A percentile compares a stretch with the other conserved stretches of the same genome.
These are phyloP conservation scores for Hypsizygus ulmarius DNA, from an alignment of 1,284 basidiomycete genomes.

Conservation along the genomic window DNA sequence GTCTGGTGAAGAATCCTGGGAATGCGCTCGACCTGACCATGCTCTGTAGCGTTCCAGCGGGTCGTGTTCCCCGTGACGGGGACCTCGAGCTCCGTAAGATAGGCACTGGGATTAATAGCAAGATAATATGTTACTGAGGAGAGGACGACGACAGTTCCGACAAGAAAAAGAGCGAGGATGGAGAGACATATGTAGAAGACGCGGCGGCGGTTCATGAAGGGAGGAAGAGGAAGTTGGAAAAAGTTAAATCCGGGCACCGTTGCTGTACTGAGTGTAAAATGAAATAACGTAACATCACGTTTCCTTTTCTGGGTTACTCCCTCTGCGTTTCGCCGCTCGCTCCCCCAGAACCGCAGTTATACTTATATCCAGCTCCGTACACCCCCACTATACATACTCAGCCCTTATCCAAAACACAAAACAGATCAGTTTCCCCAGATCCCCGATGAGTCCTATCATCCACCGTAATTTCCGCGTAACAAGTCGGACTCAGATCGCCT, in stretches of 20 bases:
- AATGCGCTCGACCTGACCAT: conserved; percentile 67
- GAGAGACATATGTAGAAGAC: conserved; percentile 69
- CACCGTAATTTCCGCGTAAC: too few relatives aligned
- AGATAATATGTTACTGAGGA: conserved; percentile 91
- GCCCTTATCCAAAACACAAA: too few relatives aligned
- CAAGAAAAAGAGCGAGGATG: conserved; percentile 80
- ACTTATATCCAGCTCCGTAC: too few relatives aligned
- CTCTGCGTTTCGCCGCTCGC: background rate
- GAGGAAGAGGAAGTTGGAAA: conserved; percentile 22
- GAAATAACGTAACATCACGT: conserved; percentile 3
- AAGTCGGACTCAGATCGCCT: conserved; percentile 7
- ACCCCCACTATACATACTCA: too few relatives aligned
- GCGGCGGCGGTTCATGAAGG: conserved; percentile 59
- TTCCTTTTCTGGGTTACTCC: conserved; percentile 12
- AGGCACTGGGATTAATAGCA: conserved; percentile 75
- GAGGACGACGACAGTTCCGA: conserved; percentile 91
- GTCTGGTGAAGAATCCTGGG: conserved; percentile 98
- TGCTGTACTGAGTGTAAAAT: conserved; percentile 16
- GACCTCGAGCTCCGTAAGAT: conserved; percentile 79
- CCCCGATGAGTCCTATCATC: too few relatives aligned
- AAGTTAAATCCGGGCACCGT: conserved; percentile 12
- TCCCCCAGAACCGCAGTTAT: background rate
- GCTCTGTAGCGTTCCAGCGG: conserved; percentile 59
- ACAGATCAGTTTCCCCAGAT: too few relatives aligned
- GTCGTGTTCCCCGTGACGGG: conserved; percentile 51